A percentile compares a stretch with the other conserved stretches of the same genome.
phyloP scores from a whole-genome alignment of 495 filamentous ascomycete genomes.

The Mytilinidion resinicola region DNA sequence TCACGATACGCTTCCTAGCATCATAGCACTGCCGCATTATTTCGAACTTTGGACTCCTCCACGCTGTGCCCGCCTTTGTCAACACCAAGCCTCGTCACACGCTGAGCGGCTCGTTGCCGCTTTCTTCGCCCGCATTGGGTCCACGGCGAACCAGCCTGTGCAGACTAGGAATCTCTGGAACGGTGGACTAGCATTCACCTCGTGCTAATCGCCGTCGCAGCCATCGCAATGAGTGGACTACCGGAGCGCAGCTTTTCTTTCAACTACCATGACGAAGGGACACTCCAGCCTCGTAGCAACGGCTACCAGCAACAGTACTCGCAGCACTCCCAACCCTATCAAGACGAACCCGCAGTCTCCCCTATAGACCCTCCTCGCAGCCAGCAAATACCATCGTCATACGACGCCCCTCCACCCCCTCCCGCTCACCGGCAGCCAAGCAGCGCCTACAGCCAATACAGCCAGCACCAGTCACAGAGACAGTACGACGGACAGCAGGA shows the following conservation, averaged over 20 bases:
- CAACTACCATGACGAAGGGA: constrained; percentile 13
- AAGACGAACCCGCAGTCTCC: constrained; percentile 15
- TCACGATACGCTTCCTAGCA: too few relatives aligned
- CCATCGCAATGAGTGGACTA: constrained; percentile 8
- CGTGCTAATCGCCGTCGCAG: not conserved
- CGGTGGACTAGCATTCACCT: not conserved
- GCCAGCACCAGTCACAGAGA: constrained; percentile 11
- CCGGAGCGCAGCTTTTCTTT: constrained; percentile 17
- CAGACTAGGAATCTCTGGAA: not conserved
- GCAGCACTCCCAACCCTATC: constrained; percentile 13
- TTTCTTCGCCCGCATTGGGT: not conserved
- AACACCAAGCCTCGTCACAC: not conserved
- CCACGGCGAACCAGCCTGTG: not conserved
- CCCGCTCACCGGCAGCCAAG: constrained; percentile 19
- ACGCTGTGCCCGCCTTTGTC: not conserved
- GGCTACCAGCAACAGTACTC: not conserved
- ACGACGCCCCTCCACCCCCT: constrained; percentile 18
- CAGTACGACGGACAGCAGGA: constrained; percentile 5
- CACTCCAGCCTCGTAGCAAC: not conserved
- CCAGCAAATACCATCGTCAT: constrained; percentile 11
- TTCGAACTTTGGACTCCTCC: too few relatives aligned
- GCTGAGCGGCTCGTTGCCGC: not conserved
- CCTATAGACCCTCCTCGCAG: constrained; percentile 11
- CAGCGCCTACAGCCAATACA: constrained; percentile 16
- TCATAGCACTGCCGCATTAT: too few relatives aligned